Percentiles rank a stretch among this genome's conserved stretches.
phyloP scores from a whole-genome alignment of 2,329 filamentous ascomycete species.

The Nectriaceae sp. region DNA sequence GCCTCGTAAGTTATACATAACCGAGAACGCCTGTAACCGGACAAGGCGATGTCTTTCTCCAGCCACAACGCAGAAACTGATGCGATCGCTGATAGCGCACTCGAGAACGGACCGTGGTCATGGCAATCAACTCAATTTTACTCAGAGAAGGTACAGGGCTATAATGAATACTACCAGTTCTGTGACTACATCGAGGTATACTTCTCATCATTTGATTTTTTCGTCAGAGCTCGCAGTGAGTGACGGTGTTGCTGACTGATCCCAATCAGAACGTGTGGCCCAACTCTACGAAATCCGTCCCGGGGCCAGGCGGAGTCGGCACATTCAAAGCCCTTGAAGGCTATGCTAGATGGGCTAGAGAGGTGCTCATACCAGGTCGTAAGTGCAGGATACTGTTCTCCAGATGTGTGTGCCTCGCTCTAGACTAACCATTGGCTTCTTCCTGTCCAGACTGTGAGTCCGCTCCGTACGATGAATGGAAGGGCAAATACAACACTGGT shows the following conservation, averaged over 20 bases:
- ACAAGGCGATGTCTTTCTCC: background rate
- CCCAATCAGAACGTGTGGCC: constrained; percentile 1
- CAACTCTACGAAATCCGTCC: background rate
- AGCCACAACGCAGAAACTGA: background rate
- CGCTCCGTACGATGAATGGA: constrained; percentile 6
- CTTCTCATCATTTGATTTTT: background rate
- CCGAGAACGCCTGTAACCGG: background rate
- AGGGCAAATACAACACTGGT: constrained; percentile 12
- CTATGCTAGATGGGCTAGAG: constrained; percentile 8
- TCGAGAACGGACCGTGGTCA: constrained; percentile 23
- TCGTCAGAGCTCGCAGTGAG: background rate
- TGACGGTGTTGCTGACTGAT: background rate
- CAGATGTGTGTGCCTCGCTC: background rate
- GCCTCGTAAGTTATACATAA: constrained; percentile 27
- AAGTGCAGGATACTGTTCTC: background rate
- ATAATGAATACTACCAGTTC: constrained; percentile 30
- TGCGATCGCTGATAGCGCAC: constrained; percentile 12
- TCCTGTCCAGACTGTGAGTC: constrained; percentile 6
- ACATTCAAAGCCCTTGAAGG: constrained; percentile 4
- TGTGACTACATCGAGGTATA: constrained; percentile 33
- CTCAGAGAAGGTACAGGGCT: constrained; percentile 18
- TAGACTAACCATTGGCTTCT: background rate
- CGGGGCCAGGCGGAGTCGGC: constrained; percentile 6
- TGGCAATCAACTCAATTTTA: constrained; percentile 41
- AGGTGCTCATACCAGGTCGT: constrained; percentile 6